These are phyloP conservation scores for Fragaria vesca DNA, from an alignment of 306 rosid genomes.

Conservation along the genomic window DNA sequence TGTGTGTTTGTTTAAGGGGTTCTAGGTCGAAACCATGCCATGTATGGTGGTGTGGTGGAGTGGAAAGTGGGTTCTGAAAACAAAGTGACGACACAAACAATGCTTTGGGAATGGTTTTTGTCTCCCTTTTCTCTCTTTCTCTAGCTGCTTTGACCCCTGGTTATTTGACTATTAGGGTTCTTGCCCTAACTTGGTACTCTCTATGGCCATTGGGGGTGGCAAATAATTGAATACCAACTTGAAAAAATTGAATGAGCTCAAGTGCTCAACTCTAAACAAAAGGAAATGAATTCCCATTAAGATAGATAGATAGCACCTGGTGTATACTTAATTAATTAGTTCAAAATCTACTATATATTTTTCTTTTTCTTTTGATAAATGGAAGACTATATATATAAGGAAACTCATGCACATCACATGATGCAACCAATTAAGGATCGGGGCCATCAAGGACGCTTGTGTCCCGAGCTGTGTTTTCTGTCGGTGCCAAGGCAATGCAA, in stretches of 20 bases:
- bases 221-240: conserved; percentile 9
- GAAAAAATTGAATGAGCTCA: background rate
- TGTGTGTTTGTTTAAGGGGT: conserved; percentile 22
- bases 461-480: conserved; percentile 3
- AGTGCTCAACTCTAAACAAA: background rate
- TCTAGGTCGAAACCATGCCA: conserved; percentile 47
- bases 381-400: too few species aligned
- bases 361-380: too few species aligned
- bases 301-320: background rate
- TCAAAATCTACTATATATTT: too few species aligned
- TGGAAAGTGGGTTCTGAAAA: conserved; percentile 38
- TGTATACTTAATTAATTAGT: background rate
- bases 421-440: conserved; percentile 2
- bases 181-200: background rate
- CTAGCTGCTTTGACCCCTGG: conserved; percentile 5
- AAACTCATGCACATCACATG: background rate
- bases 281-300: background rate
- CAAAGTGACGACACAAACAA: conserved; percentile 21
- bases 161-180: conserved; percentile 15
- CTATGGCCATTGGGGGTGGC: background rate
- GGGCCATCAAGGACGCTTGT: conserved; percentile 11
- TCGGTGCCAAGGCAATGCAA: background rate
- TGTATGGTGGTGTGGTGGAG: conserved; percentile 39
- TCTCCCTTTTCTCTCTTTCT: conserved; percentile 10
- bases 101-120: conserved; percentile 33